Percentiles rank a stretch among this genome's conserved stretches.
Evolutionary conservation across 2,329 filamentous ascomycete species (phyloP).

Genomic region (Capronia coronata): DNA sequence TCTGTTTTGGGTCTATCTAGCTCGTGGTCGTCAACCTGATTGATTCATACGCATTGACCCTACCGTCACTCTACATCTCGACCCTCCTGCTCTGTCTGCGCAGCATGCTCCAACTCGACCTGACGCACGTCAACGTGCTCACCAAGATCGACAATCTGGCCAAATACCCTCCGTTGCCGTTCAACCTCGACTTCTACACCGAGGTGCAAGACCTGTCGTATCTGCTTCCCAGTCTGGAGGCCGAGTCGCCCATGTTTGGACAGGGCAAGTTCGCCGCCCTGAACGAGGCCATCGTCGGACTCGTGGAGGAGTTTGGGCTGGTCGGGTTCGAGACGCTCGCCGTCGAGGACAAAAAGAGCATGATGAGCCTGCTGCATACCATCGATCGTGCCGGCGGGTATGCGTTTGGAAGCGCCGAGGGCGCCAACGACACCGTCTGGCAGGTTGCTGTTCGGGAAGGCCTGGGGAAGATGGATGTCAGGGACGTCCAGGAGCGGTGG

Average conservation of each 20-base stretch:
- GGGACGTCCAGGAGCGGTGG: slow-evolving; percentile 94
- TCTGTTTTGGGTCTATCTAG: slow-evolving; percentile 53
- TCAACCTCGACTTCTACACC: slow-evolving; percentile 95
- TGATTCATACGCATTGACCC: slow-evolving; percentile 86
- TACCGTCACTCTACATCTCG: slow-evolving; percentile 90
- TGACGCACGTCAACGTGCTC: slow-evolving; percentile 89
- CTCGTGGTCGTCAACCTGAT: slow-evolving; percentile 88
- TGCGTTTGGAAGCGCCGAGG: slow-evolving; percentile 82
- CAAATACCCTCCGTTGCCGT: slow-evolving; percentile 77
- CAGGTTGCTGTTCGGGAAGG: slow-evolving; percentile 80
- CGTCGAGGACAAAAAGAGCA: slow-evolving; percentile 93
- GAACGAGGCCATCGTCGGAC: slow-evolving; percentile 76
- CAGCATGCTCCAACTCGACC: slow-evolving; percentile 97
- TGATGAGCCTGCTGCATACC: slow-evolving; percentile 83
- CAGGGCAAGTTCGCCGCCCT: slow-evolving; percentile 67
- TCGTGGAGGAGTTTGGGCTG: slow-evolving; percentile 84
- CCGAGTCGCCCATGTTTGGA: slow-evolving; percentile 62
- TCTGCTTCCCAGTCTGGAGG: slow-evolving; percentile 70
- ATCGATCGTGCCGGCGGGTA: slow-evolving; percentile 92
- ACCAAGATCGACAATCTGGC: slow-evolving; percentile 95
- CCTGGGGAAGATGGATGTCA: slow-evolving; percentile 65
- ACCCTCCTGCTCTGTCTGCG: slow-evolving; percentile 87
- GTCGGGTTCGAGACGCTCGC: slow-evolving; percentile 90
- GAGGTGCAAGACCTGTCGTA: slow-evolving; percentile 91
- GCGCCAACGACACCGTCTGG: slow-evolving; percentile 95